phyloP scores from a whole-genome alignment of 164 flowering plant genomes.

The Stephania cephalantha region DNA sequence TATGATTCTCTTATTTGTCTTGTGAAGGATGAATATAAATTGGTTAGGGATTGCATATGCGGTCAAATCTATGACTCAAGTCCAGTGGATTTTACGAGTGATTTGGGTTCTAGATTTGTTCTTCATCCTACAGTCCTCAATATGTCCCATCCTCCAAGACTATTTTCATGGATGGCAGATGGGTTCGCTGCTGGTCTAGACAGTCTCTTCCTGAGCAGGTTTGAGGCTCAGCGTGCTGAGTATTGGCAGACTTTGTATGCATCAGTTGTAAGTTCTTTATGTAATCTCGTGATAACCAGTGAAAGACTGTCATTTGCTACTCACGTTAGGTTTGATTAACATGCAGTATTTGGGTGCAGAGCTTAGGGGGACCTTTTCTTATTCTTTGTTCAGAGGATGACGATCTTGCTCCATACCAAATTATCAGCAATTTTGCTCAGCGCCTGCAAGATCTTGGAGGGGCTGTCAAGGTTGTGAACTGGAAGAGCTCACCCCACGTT shows the following conservation, averaged over 20 bases:
- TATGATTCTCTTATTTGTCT: background rate
- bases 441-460: constrained; percentile 71
- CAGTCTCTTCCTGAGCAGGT: constrained; percentile 63
- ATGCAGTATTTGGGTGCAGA: constrained; percentile 36
- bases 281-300: background rate
- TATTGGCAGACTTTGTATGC: constrained; percentile 94
- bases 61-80: constrained; percentile 84
- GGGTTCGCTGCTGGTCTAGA: constrained; percentile 67
- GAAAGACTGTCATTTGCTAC: constrained; percentile 1
- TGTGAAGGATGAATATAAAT: constrained; percentile 59
- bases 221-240: constrained; percentile 91
- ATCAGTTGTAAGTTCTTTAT: constrained; percentile 53
- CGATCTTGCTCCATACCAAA: constrained; percentile 74
- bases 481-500: constrained; percentile 72
- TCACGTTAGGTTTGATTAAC: constrained; percentile 9
- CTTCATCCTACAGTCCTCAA: constrained; percentile 67
- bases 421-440: constrained; percentile 63
- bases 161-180: constrained; percentile 61
- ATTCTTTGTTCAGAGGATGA: constrained; percentile 80
- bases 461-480: constrained; percentile 70
- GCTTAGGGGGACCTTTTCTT: constrained; percentile 69
- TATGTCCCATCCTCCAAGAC: constrained; percentile 61
- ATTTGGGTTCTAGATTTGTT: constrained; percentile 58
- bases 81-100: constrained; percentile 92
- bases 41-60: constrained; percentile 61